Evolutionary conservation across 371 early-diverging fungal genomes (phyloP), one percentile per base, ranked within the genome.

Genomic region (Syncephalis fuscata): DNA sequence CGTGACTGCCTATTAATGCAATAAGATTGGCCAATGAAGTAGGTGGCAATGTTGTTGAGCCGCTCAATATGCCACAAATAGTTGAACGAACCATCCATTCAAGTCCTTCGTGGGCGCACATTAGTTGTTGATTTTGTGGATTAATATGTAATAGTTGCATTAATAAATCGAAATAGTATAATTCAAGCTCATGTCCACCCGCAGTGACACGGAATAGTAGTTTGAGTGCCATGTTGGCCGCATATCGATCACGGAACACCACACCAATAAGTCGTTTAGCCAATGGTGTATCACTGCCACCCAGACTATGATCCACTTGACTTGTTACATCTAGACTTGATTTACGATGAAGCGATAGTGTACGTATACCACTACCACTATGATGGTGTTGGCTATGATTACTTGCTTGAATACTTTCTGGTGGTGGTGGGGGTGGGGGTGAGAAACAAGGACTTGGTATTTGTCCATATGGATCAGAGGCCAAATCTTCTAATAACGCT

Each of bases 121-220:
- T 43, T 2, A 64, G 51, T 32, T 64, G 62, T 50, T 64, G 60
- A 54, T 64, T 64, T 23, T 57, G 48, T 14, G 64, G 64, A n/a
- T 62, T 61, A 41, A 64, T 59, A 39, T 61, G 60, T 62, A 64
- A 59, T n/a, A 64, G 52, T 42, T 57, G 21, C 64, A 61, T 59
- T 14, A 64, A 23, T 21, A 64, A 39, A 25, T 64, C 61, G 50
- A 64, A 64, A 39, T 59, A 61, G 26, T 64, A 59, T 3, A 52
- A 54, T 11, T 59, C 57, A 24, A 61, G 50, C 1, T 62, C 62
- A 44, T 61, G 58, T 27, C 56, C 55, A 24, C 59, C 52, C 15
- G 52, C 60, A 24, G 59, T 50, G 25, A 64, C 51, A n/a, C 57
- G 52, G 21, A 52, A 54, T 20, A 64, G 53, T 0, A 64, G 48